Percentiles rank a stretch among this genome's conserved stretches.
Evolutionary conservation across 257 asterid genomes (phyloP).

Genomic region (Verbascum thapsus): DNA sequence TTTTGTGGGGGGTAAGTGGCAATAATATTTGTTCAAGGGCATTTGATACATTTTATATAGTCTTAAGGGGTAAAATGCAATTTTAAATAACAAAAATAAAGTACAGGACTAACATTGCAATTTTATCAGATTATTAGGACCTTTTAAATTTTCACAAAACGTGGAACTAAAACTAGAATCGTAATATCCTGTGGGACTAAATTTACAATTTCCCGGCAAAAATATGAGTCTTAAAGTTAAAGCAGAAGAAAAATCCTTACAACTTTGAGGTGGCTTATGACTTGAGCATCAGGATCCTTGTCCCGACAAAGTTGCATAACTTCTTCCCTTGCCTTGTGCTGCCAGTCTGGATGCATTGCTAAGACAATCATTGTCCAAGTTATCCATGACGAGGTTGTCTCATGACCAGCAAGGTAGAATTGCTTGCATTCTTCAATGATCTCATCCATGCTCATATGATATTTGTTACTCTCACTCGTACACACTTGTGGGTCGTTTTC

Average conservation of each 20-base stretch:
- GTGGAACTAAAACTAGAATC: too few species aligned
- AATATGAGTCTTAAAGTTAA: not conserved
- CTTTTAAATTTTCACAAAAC: too few species aligned
- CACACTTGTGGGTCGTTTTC: slow-evolving; percentile 24
- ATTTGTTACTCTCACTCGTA: slow-evolving; percentile 13
- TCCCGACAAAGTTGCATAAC: slow-evolving; percentile 37
- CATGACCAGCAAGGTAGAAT: slow-evolving; percentile 59
- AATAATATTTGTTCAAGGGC: too few species aligned
- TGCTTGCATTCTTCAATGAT: slow-evolving; percentile 58
- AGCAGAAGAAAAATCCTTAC: slow-evolving; percentile 37
- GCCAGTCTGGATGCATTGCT: slow-evolving; percentile 62
- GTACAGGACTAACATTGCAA: too few species aligned
- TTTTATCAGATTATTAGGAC: too few species aligned
- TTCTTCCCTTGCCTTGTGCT: slow-evolving; percentile 57
- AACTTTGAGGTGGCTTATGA: slow-evolving; percentile 47
- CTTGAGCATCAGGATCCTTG: slow-evolving; percentile 42
- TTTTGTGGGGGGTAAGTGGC: too few species aligned
- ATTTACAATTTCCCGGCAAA: too few species aligned
- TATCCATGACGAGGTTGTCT: slow-evolving; percentile 53
- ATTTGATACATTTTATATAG: too few species aligned
- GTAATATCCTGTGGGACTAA: too few species aligned
- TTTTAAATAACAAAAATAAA: too few species aligned
- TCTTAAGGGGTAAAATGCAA: too few species aligned
- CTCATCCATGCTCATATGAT: slow-evolving; percentile 50
- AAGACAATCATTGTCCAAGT: slow-evolving; percentile 53